Base-by-base conservation (phyloP, 495 filamentous ascomycete species). In the Barbatosphaeria neglecta region DNA sequence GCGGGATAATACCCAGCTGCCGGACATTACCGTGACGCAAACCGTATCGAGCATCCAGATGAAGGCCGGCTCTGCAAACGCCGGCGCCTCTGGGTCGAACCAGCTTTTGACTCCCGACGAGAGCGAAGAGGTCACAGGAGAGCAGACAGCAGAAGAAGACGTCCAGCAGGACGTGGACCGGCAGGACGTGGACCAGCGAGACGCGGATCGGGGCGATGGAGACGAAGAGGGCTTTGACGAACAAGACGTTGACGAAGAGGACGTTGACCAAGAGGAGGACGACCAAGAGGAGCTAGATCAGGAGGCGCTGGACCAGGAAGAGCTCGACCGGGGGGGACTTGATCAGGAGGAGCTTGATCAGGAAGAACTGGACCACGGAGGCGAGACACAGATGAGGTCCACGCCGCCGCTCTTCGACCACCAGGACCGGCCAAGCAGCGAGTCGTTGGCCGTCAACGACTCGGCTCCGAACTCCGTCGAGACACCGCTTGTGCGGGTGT, bases 211-310 rank as follows among this genome's bases (percentile, higher is more conserved):
- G n/a, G n/a, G n/a, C n/a, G n/a, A n/a, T n/a, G n/a, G n/a, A n/a
- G n/a, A n/a, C n/a, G n/a, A n/a, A n/a, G n/a, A n/a, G n/a, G n/a
- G n/a, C n/a, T n/a, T n/a, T n/a, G n/a, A 31, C 6, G 8, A 31
- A 13, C 57, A 55, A 20, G 42, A 27, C 13, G 20, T 20, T 13
- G 39, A 46, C 27, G 28, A 53, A 22, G 43, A 53, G 11, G 35
- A 46, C 22, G 48, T 28, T 7, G 7, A 6, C 20, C 16, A 44
- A 11, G 22, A 17, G 5, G 45, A 27, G 10, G 31, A 16, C 15
- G 23, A 55, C 15, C 49, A 42, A 24, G 44, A 55, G 0, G 48
- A 46, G n/a, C 24, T 19, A 23, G 45, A 27, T 10, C n/a, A 46
- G 4, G 31, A 35, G 13, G 31, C 15, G 15, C 9, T 2, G 2